These are phyloP conservation scores for Suillus subluteus DNA, from an alignment of 768 basidiomycete species.

Conservation along the genomic window DNA sequence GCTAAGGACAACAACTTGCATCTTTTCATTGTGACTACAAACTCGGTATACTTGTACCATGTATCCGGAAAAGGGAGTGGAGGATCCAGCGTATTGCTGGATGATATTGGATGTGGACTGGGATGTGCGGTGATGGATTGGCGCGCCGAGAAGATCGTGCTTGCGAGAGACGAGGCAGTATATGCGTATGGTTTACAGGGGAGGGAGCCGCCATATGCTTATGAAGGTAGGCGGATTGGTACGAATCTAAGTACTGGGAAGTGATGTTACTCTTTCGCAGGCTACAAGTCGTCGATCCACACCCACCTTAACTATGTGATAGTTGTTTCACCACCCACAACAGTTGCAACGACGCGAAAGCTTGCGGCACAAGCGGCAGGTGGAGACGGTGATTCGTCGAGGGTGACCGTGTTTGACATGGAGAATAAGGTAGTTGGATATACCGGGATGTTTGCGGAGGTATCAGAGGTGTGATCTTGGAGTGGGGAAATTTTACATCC, in stretches of 20 bases:
- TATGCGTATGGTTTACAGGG: conserved; percentile 85
- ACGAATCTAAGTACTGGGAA: conserved; percentile 8
- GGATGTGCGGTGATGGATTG: conserved; percentile 86
- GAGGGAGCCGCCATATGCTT: conserved; percentile 83
- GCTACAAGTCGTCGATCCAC: conserved; percentile 70
- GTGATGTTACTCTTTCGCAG: conserved; percentile 14
- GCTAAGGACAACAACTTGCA: conserved; percentile 44
- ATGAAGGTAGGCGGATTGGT: conserved; percentile 67
- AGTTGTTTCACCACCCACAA: conserved; percentile 85
- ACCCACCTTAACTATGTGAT: conserved; percentile 84
- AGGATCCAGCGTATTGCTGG: conserved; percentile 67
- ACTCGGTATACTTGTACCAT: conserved; percentile 76
- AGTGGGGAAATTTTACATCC: conserved; percentile 80
- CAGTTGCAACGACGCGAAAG: conserved; percentile 52
- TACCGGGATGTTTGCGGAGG: conserved; percentile 77
- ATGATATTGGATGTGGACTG: conserved; percentile 84
- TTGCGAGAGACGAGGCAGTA: conserved; percentile 91
- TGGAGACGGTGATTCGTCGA: conserved; percentile 61
- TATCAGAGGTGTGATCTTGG: conserved; percentile 79
- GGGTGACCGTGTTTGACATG: conserved; percentile 86
- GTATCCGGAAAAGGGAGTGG: conserved; percentile 74
- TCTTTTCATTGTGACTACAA: conserved; percentile 89
- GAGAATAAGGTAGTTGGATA: conserved; percentile 92
- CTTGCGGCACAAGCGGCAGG: conserved; percentile 24
- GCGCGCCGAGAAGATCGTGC: conserved; percentile 71